phyloP scores from a whole-genome alignment of 1,284 basidiomycete species.

The Coniferiporia sulphurascens region DNA sequence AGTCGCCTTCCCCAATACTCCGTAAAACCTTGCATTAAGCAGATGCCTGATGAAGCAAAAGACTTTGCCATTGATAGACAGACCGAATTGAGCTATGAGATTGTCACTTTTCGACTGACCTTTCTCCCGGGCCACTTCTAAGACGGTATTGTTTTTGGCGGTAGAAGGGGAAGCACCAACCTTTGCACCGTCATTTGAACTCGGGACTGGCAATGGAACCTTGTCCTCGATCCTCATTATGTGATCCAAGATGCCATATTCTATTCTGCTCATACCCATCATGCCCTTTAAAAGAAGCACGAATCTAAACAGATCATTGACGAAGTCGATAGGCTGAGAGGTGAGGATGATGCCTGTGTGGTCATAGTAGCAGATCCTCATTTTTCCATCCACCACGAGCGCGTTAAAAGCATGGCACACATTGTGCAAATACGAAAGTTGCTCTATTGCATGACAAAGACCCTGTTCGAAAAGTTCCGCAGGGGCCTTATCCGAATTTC shows the following conservation, averaged over 20 bases:
- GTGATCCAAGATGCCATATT: not conserved
- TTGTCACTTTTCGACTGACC: too few relatives aligned
- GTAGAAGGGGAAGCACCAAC: too few relatives aligned
- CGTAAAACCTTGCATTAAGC: not conserved
- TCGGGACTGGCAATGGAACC: too few relatives aligned
- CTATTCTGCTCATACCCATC: not conserved
- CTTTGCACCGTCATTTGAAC: not conserved
- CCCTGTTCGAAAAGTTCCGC: not conserved
- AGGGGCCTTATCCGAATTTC: not conserved
- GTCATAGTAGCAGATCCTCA: conserved; percentile 1
- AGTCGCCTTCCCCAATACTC: not conserved
- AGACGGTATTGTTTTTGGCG: too few relatives aligned
- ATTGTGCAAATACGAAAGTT: not conserved
- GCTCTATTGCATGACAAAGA: not conserved
- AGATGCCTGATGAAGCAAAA: not conserved
- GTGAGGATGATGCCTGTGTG: not conserved
- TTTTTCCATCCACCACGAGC: not conserved
- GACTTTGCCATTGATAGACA: not conserved
- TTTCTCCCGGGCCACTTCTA: too few relatives aligned
- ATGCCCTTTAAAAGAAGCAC: not conserved
- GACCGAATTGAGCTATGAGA: not conserved
- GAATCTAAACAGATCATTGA: not conserved
- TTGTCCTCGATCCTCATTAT: not conserved
- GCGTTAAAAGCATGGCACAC: not conserved
- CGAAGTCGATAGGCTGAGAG: not conserved